phyloP scores from a whole-genome alignment of 2,329 filamentous ascomycete species.

The Tolypocladium tundrense region DNA sequence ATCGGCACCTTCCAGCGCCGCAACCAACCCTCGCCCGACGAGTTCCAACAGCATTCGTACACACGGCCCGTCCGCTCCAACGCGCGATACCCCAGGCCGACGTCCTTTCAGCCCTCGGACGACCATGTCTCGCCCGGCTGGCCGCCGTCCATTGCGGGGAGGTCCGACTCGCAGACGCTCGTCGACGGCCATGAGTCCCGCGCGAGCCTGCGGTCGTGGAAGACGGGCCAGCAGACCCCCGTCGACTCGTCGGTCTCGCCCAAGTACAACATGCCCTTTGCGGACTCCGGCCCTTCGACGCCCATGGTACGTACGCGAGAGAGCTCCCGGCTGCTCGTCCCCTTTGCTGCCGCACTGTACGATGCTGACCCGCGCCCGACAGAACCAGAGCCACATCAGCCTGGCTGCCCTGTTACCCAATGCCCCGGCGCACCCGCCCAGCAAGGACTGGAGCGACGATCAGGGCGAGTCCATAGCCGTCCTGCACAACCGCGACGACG shows the following conservation, averaged over 20 bases:
- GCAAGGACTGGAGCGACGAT: constrained; percentile 20
- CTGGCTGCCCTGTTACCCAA: constrained; percentile 27
- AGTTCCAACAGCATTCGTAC: constrained; percentile 14
- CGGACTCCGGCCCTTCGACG: constrained; percentile 6
- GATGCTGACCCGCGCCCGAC: constrained; percentile 3
- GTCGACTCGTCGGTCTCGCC: constrained; percentile 5
- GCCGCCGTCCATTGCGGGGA: constrained; percentile 9
- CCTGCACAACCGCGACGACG: constrained; percentile 31
- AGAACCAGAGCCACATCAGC: constrained; percentile 33
- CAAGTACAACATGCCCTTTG: constrained; percentile 5
- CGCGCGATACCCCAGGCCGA: not conserved
- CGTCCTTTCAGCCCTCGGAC: not conserved
- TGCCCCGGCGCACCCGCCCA: constrained; percentile 17
- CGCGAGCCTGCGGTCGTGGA: constrained; percentile 13
- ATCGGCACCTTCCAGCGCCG: constrained; percentile 18
- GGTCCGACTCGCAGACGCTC: constrained; percentile 18
- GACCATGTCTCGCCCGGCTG: constrained; percentile 6
- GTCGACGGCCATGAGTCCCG: constrained; percentile 16
- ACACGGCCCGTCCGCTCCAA: not conserved
- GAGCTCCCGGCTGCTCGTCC: not conserved
- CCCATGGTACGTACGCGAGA: constrained; percentile 7
- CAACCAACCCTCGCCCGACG: constrained; percentile 14
- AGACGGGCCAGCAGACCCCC: constrained; percentile 8
- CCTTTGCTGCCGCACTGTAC: not conserved
- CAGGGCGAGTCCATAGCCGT: constrained; percentile 23